Evolutionary conservation across 1,284 basidiomycete genomes (phyloP).

Genomic region (Moesziomyces globuligerus): DNA sequence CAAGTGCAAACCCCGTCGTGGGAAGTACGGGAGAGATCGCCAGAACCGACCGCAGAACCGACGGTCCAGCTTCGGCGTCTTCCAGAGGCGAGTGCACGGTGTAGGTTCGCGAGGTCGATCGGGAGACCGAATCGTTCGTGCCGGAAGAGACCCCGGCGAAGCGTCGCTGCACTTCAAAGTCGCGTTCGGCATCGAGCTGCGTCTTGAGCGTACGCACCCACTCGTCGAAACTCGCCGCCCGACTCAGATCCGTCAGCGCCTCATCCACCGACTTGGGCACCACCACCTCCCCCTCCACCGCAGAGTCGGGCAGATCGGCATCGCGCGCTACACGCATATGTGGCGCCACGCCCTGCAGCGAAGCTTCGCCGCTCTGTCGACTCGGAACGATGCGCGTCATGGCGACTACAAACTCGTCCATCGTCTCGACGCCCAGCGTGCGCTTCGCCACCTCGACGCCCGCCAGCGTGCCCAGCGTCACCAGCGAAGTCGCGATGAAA

Average conservation of each 20-base stretch:
- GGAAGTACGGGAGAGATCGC: slow-evolving; percentile 48
- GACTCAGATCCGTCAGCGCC: slow-evolving; percentile 32
- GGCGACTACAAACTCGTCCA: slow-evolving; percentile 48
- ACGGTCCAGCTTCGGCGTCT: slow-evolving; percentile 6
- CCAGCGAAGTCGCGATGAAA: slow-evolving; percentile 42
- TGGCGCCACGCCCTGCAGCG: slow-evolving; percentile 23
- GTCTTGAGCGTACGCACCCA: slow-evolving; percentile 39
- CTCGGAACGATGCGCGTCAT: slow-evolving; percentile 41
- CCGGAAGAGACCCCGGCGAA: slow-evolving; percentile 9
- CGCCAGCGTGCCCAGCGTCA: slow-evolving; percentile 20
- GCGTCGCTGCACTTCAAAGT: slow-evolving; percentile 34
- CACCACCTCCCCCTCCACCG: too few species aligned
- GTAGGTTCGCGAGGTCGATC: slow-evolving; percentile 8
- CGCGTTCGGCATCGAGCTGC: slow-evolving; percentile 40
- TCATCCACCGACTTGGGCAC: slow-evolving; percentile 29
- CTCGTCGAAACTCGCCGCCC: slow-evolving; percentile 41
- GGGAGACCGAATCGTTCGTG: slow-evolving; percentile 32
- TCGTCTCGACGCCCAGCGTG: slow-evolving; percentile 29
- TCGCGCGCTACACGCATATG: slow-evolving; percentile 29
- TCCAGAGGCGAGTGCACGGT: slow-evolving; percentile 22
- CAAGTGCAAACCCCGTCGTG: slow-evolving; percentile 49
- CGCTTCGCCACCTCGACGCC: slow-evolving; percentile 27
- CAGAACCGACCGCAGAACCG: slow-evolving; percentile 9
- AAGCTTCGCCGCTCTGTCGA: slow-evolving; percentile 9
- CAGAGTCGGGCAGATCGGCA: not conserved